Evolutionary conservation across 768 basidiomycete species (phyloP), one percentile per base, ranked within the genome.

Genomic region (Amanita fuliginea): DNA sequence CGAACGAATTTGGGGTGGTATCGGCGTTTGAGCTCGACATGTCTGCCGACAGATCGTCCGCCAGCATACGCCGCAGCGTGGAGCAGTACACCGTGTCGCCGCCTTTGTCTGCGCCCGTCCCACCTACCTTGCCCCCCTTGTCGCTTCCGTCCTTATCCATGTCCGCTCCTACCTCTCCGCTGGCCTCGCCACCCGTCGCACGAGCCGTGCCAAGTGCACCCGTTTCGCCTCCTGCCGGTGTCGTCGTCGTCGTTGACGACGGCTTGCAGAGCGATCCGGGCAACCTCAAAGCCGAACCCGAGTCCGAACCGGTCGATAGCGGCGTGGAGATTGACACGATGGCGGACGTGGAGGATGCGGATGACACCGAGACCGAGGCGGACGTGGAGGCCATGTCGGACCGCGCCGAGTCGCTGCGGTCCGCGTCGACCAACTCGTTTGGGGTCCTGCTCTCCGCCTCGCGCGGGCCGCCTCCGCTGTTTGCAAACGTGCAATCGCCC

Each of bases 11-110:
- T 32, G 32, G 32, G 32, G 4, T 32, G 51, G 74, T 80, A 1
- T 81, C 83, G 1, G 80, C 81, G 6, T 84, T 88, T 59, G 83
- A 88, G 57, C 62, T 88, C 37, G 85, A 85, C 59, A 57, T 76
- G 40, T 76, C 67, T 47, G 74, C 71, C n/a, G 69, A 74, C 10
- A 72, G 75, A 9, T 83, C 90, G 60, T 57, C 85, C 36, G 64
- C 86, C 30, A 70, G 71, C 16, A 72, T 78, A 8, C 73, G 75
- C 42, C 79, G 78, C 13, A 84, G 79, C 0, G 75, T 83, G 28
- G 81, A 86, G 56, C 72, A 76, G 39, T 85, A 83, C 59, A 62
- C 24, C 24, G 13, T 4, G 8, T 28, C 28, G 37, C 11, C 36
- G 7, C 32, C 32, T 13, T 32, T 32, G 32, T 13, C 13, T 4